Percentiles rank a stretch among this genome's conserved stretches.
These are phyloP conservation scores for Histomonas meleagridis DNA, from an alignment of 208 protist genomes.

Conservation along the genomic window DNA sequence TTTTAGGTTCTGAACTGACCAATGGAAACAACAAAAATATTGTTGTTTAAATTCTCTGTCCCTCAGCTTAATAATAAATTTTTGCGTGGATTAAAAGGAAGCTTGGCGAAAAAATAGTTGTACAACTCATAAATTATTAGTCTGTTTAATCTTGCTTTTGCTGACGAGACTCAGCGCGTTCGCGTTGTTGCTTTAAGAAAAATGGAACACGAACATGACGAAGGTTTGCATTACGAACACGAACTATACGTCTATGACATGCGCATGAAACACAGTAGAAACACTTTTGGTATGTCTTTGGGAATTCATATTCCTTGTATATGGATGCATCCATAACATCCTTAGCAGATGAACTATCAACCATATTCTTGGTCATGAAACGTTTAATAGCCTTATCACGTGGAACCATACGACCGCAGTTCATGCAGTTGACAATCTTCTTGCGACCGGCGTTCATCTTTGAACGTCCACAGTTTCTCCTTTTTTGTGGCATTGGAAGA, in stretches of 20 bases:
- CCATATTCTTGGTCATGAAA: slow-evolving; percentile 49
- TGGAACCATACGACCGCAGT: slow-evolving; percentile 43
- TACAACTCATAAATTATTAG: too few relatives aligned
- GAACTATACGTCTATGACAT: slow-evolving; percentile 46
- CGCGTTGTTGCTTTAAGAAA: slow-evolving; percentile 28
- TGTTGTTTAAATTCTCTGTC: too few relatives aligned
- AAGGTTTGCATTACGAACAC: slow-evolving; percentile 40
- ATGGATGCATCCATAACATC: slow-evolving; percentile 43
- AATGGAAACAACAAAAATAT: too few relatives aligned
- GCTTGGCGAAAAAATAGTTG: too few relatives aligned
- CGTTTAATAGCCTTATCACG: slow-evolving; percentile 50
- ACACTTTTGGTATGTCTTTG: slow-evolving; percentile 50
- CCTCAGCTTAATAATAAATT: too few relatives aligned
- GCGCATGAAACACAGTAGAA: slow-evolving; percentile 52
- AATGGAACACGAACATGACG: slow-evolving; percentile 42
- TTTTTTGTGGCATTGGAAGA: slow-evolving; percentile 45
- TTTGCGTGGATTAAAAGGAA: too few relatives aligned
- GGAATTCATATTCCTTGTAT: slow-evolving; percentile 47
- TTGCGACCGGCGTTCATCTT: slow-evolving; percentile 41
- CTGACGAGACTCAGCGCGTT: background rate
- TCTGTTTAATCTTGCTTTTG: too few relatives aligned
- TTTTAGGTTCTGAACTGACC: too few relatives aligned
- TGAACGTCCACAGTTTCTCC: slow-evolving; percentile 46
- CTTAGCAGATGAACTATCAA: slow-evolving; percentile 42
- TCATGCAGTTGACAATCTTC: slow-evolving; percentile 42